Conservation (phyloP, 495 filamentous ascomycete species). For the Penicillium riverlandense region DNA sequence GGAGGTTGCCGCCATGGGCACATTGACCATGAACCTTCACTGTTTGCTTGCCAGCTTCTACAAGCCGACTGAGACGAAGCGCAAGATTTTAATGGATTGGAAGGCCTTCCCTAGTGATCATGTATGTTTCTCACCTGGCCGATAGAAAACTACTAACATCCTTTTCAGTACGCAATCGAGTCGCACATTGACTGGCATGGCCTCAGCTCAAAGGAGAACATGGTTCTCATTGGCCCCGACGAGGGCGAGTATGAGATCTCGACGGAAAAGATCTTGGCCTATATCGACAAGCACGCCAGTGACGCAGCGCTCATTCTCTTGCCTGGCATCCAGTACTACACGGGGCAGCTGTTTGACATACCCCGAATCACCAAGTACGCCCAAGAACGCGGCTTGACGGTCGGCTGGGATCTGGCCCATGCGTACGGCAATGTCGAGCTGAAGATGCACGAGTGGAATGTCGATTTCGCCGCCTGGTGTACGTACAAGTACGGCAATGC, state of each 20-base stretch:
- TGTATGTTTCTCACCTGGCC: slow-evolving; percentile 28
- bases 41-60: slow-evolving; percentile 88
- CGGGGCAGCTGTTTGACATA: slow-evolving; percentile 85
- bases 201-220: slow-evolving; percentile 57
- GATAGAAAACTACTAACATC: neutral
- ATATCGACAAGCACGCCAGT: slow-evolving; percentile 67
- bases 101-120: slow-evolving; percentile 96
- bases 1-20: slow-evolving; percentile 91
- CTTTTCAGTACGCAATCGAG: slow-evolving; percentile 74
- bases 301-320: slow-evolving; percentile 75
- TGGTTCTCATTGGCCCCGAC: slow-evolving; percentile 68
- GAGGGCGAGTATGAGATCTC: slow-evolving; percentile 43
- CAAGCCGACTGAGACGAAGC: slow-evolving; percentile 60
- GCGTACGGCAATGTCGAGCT: slow-evolving; percentile 86
- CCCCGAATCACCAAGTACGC: slow-evolving; percentile 75
- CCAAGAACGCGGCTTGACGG: slow-evolving; percentile 62
- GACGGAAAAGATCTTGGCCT: slow-evolving; percentile 65
- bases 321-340: slow-evolving; percentile 93
- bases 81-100: slow-evolving; percentile 87
- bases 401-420: slow-evolving; percentile 95
- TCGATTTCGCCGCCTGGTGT: slow-evolving; percentile 94
- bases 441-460: slow-evolving; percentile 82
- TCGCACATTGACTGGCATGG: slow-evolving; percentile 79
- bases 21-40: slow-evolving; percentile 87
- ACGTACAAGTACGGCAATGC: slow-evolving; percentile 94